Conservation (phyloP, 495 filamentous ascomycete species). For the Xylaria scruposa region DNA sequence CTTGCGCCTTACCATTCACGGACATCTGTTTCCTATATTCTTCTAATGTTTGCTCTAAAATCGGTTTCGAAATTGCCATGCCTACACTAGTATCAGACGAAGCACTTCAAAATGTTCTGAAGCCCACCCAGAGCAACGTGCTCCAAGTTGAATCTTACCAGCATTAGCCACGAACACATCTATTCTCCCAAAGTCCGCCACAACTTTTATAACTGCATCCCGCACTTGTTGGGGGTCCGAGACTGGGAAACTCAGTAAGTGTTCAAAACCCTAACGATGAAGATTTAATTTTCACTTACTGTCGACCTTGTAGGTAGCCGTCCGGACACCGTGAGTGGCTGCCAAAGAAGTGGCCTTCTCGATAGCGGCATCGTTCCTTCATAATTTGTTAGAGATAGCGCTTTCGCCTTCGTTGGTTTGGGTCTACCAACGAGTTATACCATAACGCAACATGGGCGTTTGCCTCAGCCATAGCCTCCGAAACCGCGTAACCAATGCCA, state of each 20-base stretch:
- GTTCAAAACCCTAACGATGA: not conserved
- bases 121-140: not conserved
- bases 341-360: not conserved
- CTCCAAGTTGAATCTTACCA: not conserved
- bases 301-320: not conserved
- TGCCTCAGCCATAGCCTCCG: not conserved
- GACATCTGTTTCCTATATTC: constrained; percentile 56
- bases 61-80: constrained; percentile 58
- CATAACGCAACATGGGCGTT: not conserved
- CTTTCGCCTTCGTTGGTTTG: not conserved
- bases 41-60: constrained; percentile 53
- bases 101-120: not conserved
- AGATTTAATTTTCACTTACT: not conserved
- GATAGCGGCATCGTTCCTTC: not conserved
- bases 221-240: not conserved
- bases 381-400: not conserved
- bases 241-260: not conserved
- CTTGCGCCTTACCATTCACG: constrained; percentile 36
- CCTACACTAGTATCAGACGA: constrained; percentile 33
- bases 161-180: not conserved
- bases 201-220: not conserved
- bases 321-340: not conserved
- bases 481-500: not conserved
- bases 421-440: not conserved
- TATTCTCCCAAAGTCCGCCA: not conserved